A percentile compares a stretch with the other conserved stretches of the same genome.
phyloP scores from a whole-genome alignment of 208 protist genomes.

The Trypanosomatidae sp. region DNA sequence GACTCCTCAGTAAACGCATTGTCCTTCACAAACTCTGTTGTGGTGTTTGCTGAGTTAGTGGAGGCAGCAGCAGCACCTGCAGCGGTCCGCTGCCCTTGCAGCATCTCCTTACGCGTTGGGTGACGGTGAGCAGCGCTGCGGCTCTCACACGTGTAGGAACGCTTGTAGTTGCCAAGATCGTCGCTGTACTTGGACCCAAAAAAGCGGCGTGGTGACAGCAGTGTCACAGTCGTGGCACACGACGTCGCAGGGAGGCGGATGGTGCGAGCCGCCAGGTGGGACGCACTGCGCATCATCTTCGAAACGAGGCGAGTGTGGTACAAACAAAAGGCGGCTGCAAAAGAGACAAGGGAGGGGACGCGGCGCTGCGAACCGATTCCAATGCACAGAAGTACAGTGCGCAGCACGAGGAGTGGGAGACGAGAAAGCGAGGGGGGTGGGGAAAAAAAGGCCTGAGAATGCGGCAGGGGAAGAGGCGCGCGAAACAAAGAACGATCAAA shows the following conservation, averaged over 20 bases:
- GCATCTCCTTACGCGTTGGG: conserved; percentile 34
- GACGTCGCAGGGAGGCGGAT: conserved; percentile 4
- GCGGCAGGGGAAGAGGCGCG: background rate
- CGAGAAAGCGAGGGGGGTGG: background rate
- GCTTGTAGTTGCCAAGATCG: conserved; percentile 39
- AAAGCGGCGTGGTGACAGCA: conserved; percentile 15
- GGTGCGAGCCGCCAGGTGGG: conserved; percentile 13
- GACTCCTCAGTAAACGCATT: conserved; percentile 1
- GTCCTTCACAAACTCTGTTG: background rate
- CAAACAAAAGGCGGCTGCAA: background rate
- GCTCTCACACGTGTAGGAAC: conserved; percentile 28
- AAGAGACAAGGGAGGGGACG: background rate
- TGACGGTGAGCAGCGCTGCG: conserved; percentile 52
- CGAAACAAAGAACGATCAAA: background rate
- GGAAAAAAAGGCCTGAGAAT: background rate
- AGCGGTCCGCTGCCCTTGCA: conserved; percentile 24
- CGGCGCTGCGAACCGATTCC: background rate
- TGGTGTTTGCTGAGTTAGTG: background rate
- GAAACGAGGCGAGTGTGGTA: background rate
- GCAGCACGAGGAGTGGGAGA: background rate
- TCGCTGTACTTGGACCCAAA: conserved; percentile 43
- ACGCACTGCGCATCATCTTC: conserved; percentile 40
- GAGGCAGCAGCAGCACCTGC: conserved; percentile 4
- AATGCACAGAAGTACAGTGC: background rate
- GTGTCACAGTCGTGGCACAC: conserved; percentile 6